Conservation (phyloP, 495 filamentous ascomycete species). For the Jackrogersella multiformis region DNA sequence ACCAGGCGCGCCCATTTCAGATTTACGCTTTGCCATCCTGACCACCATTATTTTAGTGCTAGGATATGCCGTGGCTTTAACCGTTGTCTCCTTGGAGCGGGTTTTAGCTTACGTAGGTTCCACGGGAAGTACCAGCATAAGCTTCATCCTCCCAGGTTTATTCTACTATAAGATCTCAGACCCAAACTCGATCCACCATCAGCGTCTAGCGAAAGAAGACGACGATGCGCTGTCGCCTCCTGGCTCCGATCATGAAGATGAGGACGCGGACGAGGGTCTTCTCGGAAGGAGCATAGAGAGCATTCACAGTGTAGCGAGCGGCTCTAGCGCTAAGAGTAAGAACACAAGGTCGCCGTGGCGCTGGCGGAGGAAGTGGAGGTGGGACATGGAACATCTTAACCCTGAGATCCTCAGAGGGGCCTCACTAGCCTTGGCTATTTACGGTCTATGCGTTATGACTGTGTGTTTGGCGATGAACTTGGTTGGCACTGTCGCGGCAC, state of each 20-base stretch:
- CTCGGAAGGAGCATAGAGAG: slow-evolving; percentile 59
- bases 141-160: slow-evolving; percentile 92
- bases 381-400: slow-evolving; percentile 60
- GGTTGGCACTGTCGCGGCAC: slow-evolving; percentile 62
- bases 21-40: slow-evolving; percentile 87
- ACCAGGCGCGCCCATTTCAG: slow-evolving; percentile 70
- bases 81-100: slow-evolving; percentile 85
- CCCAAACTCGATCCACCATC: slow-evolving; percentile 83
- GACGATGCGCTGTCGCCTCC: slow-evolving; percentile 68
- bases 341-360: slow-evolving; percentile 43
- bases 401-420: slow-evolving; percentile 71
- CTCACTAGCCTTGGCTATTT: slow-evolving; percentile 79
- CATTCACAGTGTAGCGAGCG: slow-evolving; percentile 55
- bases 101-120: slow-evolving; percentile 95
- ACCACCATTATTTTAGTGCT: slow-evolving; percentile 85
- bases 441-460: slow-evolving; percentile 88
- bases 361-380: slow-evolving; percentile 54
- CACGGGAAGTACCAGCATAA: slow-evolving; percentile 92
- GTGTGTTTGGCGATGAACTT: slow-evolving; percentile 87
- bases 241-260: slow-evolving; percentile 58
- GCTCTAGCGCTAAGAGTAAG: slow-evolving; percentile 32
- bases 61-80: slow-evolving; percentile 88
- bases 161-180: slow-evolving; percentile 98
- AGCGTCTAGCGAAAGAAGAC: slow-evolving; percentile 86
- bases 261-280: slow-evolving; percentile 53